Conservation (phyloP, 495 filamentous ascomycete species). For the Zalerion maritima region DNA sequence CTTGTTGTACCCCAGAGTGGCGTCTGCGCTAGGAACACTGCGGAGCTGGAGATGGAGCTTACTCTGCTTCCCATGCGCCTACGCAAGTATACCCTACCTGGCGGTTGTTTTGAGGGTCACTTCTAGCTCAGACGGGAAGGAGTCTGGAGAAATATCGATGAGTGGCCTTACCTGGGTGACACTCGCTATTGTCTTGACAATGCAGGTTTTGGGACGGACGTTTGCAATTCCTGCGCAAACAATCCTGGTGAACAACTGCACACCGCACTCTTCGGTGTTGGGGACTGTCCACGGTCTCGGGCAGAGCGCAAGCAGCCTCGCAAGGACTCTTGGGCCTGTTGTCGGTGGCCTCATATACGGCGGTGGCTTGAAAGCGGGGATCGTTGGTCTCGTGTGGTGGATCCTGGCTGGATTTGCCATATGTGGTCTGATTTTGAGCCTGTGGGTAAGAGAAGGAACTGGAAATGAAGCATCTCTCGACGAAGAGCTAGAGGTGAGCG, state of each 20-base stretch:
- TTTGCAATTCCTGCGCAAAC: slow-evolving; percentile 66
- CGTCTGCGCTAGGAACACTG: slow-evolving; percentile 51
- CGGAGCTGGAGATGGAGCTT: slow-evolving; percentile 55
- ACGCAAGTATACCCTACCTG: slow-evolving; percentile 57
- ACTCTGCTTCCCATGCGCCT: slow-evolving; percentile 58
- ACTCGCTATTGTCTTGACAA: slow-evolving; percentile 49
- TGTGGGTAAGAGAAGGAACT: slow-evolving; percentile 58
- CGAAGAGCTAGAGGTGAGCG: slow-evolving; percentile 34
- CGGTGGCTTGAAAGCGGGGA: slow-evolving; percentile 48
- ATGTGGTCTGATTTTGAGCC: slow-evolving; percentile 43
- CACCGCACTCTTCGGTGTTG: slow-evolving; percentile 64
- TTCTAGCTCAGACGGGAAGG: too few species aligned
- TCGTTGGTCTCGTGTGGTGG: slow-evolving; percentile 74
- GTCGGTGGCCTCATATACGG: slow-evolving; percentile 60
- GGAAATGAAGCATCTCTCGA: slow-evolving; percentile 59
- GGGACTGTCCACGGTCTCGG: slow-evolving; percentile 74
- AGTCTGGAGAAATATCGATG: too few species aligned
- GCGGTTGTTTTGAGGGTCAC: slow-evolving; percentile 43
- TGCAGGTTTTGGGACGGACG: slow-evolving; percentile 67
- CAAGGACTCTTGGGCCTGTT: slow-evolving; percentile 62
- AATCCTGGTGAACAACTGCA: slow-evolving; percentile 74
- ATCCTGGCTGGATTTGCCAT: slow-evolving; percentile 46
- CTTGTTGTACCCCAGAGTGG: slow-evolving; percentile 57
- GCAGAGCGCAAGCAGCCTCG: slow-evolving; percentile 54
- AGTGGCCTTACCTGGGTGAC: slow-evolving; percentile 54